Conservation (phyloP, 768 basidiomycete genomes). For the Hypholoma sublateritium region DNA sequence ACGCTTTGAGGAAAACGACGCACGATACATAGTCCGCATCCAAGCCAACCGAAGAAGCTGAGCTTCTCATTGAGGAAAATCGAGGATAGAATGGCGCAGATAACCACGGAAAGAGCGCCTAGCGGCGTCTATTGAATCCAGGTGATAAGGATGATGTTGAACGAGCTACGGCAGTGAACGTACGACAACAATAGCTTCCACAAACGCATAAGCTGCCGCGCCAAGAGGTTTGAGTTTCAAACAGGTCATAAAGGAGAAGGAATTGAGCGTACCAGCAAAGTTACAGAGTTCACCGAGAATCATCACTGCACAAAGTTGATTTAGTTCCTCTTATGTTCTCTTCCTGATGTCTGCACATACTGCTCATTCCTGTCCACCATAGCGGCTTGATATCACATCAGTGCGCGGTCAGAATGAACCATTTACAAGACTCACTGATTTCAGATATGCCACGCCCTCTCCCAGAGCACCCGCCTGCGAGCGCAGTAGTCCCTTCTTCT, state of each 20-base stretch:
- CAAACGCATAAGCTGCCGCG: slow-evolving; percentile 75
- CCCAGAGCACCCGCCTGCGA: slow-evolving; percentile 83
- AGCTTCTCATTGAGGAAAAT: slow-evolving; percentile 92
- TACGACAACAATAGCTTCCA: slow-evolving; percentile 90
- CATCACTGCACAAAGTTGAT: slow-evolving; percentile 62
- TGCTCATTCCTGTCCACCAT: slow-evolving; percentile 96
- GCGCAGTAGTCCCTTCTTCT: slow-evolving; percentile 90
- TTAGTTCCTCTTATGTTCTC: slow-evolving; percentile 2
- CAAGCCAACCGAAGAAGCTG: slow-evolving; percentile 96
- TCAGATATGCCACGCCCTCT: slow-evolving; percentile 93
- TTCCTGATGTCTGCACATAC: slow-evolving; percentile 39
- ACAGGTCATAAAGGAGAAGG: slow-evolving; percentile 15
- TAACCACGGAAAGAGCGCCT: slow-evolving; percentile 93
- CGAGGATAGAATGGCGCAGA: slow-evolving; percentile 91
- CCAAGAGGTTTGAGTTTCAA: slow-evolving; percentile 12
- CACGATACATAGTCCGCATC: slow-evolving; percentile 88
- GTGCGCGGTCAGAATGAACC: background rate
- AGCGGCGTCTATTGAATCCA: slow-evolving; percentile 70
- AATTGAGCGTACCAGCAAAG: slow-evolving; percentile 62
- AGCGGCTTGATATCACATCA: slow-evolving; percentile 48
- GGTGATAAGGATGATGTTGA: background rate
- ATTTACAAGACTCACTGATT: slow-evolving; percentile 62
- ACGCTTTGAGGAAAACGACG: slow-evolving; percentile 26
- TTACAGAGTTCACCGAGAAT: slow-evolving; percentile 88
- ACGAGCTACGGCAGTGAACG: slow-evolving; percentile 23